phyloP scores from a whole-genome alignment of 805 yeast species.

The Babjeviella inositovora region DNA sequence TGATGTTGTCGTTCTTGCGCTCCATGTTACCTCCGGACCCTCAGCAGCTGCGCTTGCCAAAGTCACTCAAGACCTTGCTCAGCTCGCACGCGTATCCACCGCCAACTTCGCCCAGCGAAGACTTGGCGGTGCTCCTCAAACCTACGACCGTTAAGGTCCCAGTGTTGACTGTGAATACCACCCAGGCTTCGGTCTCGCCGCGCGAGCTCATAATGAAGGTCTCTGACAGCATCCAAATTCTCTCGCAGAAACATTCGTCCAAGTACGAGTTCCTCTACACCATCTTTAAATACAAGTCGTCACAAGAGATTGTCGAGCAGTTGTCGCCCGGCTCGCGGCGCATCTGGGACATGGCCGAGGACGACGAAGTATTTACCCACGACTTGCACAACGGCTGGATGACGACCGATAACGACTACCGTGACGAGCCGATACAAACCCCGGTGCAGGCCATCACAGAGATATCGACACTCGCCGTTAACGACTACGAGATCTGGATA shows the following conservation, averaged over 20 bases:
- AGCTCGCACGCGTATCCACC: slow-evolving; percentile 72
- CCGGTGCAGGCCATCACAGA: no score
- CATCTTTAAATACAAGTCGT: no score
- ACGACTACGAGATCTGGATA: no score
- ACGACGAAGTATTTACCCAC: no score
- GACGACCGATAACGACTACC: no score
- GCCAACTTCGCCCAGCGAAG: slow-evolving; percentile 14
- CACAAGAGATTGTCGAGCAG: slow-evolving; percentile 41
- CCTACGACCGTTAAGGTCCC: slow-evolving; percentile 41
- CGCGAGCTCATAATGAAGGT: slow-evolving; percentile 40
- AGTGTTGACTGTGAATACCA: slow-evolving; percentile 39
- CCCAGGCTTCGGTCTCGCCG: slow-evolving; percentile 27
- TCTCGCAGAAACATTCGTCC: no score
- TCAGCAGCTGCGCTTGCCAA: slow-evolving; percentile 41
- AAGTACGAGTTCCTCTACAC: no score
- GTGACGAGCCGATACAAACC: no score
- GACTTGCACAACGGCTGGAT: no score
- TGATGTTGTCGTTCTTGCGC: slow-evolving; percentile 59
- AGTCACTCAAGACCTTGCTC: slow-evolving; percentile 45
- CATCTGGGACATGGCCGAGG: slow-evolving; percentile 25
- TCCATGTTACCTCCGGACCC: slow-evolving; percentile 63
- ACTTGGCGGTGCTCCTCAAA: no score
- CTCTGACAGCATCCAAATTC: slow-evolving; percentile 14
- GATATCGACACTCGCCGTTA: no score
- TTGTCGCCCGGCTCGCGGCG: slow-evolving; percentile 64